Percentiles rank a stretch among this genome's conserved stretches.
Conservation (phyloP, 1,139 yeast genomes). For the Debaryomyces nepalensis region DNA sequence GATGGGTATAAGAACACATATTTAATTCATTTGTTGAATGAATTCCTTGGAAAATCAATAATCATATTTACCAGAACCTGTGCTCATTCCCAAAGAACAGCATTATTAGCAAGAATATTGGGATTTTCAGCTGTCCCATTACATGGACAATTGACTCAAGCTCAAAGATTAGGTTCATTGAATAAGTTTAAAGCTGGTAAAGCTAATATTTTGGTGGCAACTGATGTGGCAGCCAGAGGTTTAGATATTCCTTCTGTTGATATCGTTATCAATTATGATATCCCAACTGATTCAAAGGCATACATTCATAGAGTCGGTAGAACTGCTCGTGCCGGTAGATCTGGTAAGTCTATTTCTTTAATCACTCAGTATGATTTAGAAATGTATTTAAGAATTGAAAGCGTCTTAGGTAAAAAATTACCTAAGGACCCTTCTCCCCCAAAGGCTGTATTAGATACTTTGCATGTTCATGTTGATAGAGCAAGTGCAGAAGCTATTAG, state of each 20-base stretch:
- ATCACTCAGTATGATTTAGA: conserved; percentile 96
- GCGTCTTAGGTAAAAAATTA: conserved; percentile 76
- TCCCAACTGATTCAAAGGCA: conserved; percentile 98
- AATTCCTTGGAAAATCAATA: conserved; percentile 81
- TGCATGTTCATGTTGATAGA: conserved; percentile 87
- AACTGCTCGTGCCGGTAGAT: conserved; percentile 97
- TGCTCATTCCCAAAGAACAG: conserved; percentile 91
- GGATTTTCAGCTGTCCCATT: conserved; percentile 92
- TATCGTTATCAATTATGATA: conserved; percentile 88
- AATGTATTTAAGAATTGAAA: conserved; percentile 84
- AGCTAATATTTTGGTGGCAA: conserved; percentile 84
- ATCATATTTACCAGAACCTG: conserved; percentile 94
- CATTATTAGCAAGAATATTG: conserved; percentile 75
- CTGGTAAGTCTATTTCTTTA: conserved; percentile 89
- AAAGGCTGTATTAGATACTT: conserved; percentile 73
- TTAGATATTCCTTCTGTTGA: conserved; percentile 96
- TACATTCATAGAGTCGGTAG: conserved; percentile 97
- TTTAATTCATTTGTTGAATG: conserved; percentile 80
- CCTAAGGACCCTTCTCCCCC: conserved; percentile 81
- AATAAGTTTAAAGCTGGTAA: conserved; percentile 90
- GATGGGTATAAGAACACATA: conserved; percentile 92
- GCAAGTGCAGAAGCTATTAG: conserved; percentile 90
- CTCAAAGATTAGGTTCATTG: conserved; percentile 89
- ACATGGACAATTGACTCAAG: conserved; percentile 92
- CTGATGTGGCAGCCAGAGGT: conserved; percentile 98